These are phyloP conservation scores for Penicillium argentinense DNA, from an alignment of 495 filamentous ascomycete genomes.

Conservation along the genomic window DNA sequence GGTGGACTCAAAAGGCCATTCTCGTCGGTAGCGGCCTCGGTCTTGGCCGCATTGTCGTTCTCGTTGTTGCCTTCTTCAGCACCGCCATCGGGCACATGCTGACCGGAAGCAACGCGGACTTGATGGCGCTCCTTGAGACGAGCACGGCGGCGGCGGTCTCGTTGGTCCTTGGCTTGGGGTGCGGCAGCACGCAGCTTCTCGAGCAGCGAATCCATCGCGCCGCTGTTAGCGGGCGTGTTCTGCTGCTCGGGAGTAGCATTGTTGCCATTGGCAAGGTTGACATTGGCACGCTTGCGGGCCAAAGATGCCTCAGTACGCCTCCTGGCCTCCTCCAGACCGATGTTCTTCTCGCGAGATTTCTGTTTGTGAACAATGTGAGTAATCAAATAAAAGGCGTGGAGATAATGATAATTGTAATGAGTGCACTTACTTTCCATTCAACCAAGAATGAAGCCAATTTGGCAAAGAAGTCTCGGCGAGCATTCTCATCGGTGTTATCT, in stretches of 20 bases:
- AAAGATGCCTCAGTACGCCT: constrained; percentile 84
- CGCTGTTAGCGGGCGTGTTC: constrained; percentile 72
- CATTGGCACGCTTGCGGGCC: constrained; percentile 81
- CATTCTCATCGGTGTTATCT: constrained; percentile 87
- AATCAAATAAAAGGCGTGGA: constrained; percentile 1
- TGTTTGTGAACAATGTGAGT: constrained; percentile 24
- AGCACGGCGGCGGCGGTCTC: constrained; percentile 84
- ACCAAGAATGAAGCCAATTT: constrained; percentile 89
- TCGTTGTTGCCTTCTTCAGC: constrained; percentile 31
- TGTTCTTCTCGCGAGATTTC: constrained; percentile 92
- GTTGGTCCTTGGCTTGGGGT: constrained; percentile 80
- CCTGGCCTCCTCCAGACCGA: constrained; percentile 75
- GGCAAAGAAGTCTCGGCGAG: constrained; percentile 92
- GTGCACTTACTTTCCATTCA: constrained; percentile 78
- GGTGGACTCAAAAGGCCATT: constrained; percentile 42
- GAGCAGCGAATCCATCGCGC: constrained; percentile 95
- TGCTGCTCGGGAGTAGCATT: constrained; percentile 46
- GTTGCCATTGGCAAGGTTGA: constrained; percentile 50
- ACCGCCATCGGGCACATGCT: constrained; percentile 70
- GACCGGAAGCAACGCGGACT: constrained; percentile 84
- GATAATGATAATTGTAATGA: constrained; percentile 34
- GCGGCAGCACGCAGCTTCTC: constrained; percentile 94
- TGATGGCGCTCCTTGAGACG: constrained; percentile 88
- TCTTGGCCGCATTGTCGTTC: constrained; percentile 21
- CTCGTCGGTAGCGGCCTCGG: constrained; percentile 26